These are phyloP conservation scores for Kurtzmaniella quercitrusa DNA, from an alignment of 1,139 yeast genomes.

Conservation along the genomic window DNA sequence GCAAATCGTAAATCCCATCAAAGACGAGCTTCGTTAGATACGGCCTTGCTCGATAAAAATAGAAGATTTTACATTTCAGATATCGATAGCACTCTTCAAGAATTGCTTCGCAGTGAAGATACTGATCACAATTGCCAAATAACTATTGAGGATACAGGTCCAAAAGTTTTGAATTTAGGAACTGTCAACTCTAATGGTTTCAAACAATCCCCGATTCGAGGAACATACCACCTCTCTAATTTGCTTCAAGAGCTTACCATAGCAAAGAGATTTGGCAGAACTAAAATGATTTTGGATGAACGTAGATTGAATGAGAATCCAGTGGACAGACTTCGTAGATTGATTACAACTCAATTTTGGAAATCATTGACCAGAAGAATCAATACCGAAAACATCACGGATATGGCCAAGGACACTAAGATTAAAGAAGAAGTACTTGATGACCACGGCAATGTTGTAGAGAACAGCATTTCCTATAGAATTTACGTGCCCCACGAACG, in stretches of 20 bases:
- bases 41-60: slow-evolving; percentile 31
- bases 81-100: slow-evolving; percentile 68
- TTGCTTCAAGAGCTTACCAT: slow-evolving; percentile 84
- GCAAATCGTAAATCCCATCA: slow-evolving; percentile 9
- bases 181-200: slow-evolving; percentile 83
- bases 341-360: slow-evolving; percentile 82
- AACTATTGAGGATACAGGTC: slow-evolving; percentile 26
- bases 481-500: slow-evolving; percentile 74
- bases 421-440: slow-evolving; percentile 51
- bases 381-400: slow-evolving; percentile 57
- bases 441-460: slow-evolving; percentile 24
- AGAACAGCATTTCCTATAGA: slow-evolving; percentile 52
- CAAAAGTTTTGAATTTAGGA: slow-evolving; percentile 14
- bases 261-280: slow-evolving; percentile 77
- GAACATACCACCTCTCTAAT: slow-evolving; percentile 89
- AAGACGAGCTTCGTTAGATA: slow-evolving; percentile 70
- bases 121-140: slow-evolving; percentile 85
- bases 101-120: slow-evolving; percentile 73
- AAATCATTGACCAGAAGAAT: slow-evolving; percentile 68
- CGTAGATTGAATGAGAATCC: slow-evolving; percentile 85
- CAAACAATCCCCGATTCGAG: slow-evolving; percentile 69
- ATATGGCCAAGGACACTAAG: slow-evolving; percentile 79
- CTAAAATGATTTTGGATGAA: slow-evolving; percentile 76
- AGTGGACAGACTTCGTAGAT: slow-evolving; percentile 68
- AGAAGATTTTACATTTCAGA: slow-evolving; percentile 70